phyloP scores from a whole-genome alignment of 129 eudicot species.

The Sambucus nigra region DNA sequence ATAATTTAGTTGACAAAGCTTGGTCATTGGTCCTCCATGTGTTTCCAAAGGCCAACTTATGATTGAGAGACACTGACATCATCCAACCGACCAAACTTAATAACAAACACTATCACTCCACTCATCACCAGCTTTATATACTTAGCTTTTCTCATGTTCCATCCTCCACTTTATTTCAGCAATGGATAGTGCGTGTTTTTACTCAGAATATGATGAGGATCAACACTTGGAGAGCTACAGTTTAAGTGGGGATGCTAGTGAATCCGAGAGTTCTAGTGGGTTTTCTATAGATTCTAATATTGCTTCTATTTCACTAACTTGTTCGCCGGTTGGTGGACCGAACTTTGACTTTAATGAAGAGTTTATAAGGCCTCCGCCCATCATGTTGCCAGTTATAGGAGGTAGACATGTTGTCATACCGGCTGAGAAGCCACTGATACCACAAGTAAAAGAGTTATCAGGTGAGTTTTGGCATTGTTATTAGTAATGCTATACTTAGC shows the following conservation, averaged over 20 bases:
- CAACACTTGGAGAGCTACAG: slow-evolving; percentile 32
- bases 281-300: slow-evolving; percentile 30
- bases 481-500: no score
- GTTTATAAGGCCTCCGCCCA: slow-evolving; percentile 24
- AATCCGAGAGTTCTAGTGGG: slow-evolving; percentile 37
- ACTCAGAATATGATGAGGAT: slow-evolving; percentile 24
- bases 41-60: no score
- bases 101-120: no score
- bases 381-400: slow-evolving; percentile 33
- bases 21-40: no score
- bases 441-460: slow-evolving; percentile 14
- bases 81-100: no score
- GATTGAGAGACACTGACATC: no score
- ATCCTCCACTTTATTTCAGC: no score
- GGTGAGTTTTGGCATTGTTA: slow-evolving; percentile 10
- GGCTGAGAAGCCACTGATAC: slow-evolving; percentile 19
- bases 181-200: slow-evolving; percentile 10
- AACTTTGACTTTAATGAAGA: slow-evolving; percentile 8
- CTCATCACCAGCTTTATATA: no score
- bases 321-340: slow-evolving; percentile 22
- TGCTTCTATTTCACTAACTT: slow-evolving; percentile 30
- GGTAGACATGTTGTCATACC: slow-evolving; percentile 19
- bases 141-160: no score
- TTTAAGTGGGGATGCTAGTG: slow-evolving; percentile 60
- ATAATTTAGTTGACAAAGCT: no score